phyloP scores from a whole-genome alignment of 352 stramenopile genomes.

The Pythium grandisporangium region DNA sequence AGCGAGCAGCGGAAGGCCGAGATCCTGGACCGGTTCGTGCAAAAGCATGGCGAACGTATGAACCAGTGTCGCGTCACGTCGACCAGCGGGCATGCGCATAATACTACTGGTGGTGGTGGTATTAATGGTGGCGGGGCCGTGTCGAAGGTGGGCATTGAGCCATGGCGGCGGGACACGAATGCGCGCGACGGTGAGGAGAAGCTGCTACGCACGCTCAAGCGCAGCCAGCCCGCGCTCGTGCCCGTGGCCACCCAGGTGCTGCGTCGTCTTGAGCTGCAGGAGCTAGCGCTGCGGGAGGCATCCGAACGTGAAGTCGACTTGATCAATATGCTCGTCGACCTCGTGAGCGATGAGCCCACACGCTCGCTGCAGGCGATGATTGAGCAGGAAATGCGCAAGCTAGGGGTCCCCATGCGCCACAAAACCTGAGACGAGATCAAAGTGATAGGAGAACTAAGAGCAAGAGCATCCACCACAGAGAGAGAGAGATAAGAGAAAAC shows the following conservation, averaged over 20 bases:
- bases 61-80: conserved; percentile 17
- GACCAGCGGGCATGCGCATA: too few relatives aligned
- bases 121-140: conserved; percentile 1
- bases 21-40: conserved; percentile 69
- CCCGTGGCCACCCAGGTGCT: conserved; percentile 62
- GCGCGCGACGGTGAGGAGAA: conserved; percentile 46
- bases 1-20: conserved; percentile 67
- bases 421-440: too few relatives aligned
- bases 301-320: conserved; percentile 73
- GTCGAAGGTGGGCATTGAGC: conserved; percentile 5
- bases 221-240: conserved; percentile 50
- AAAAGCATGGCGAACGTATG: conserved; percentile 74
- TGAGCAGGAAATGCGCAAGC: conserved; percentile 52
- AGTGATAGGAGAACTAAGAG: too few relatives aligned
- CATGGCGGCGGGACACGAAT: conserved; percentile 30
- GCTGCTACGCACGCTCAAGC: conserved; percentile 43
- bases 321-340: conserved; percentile 69
- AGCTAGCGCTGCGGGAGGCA: conserved; percentile 61
- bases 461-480: too few relatives aligned
- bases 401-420: conserved; percentile 13
- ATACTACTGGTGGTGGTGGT: neutral
- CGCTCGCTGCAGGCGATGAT: conserved; percentile 63
- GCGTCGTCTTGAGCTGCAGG: conserved; percentile 59
- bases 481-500: too few relatives aligned
- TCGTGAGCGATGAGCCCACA: conserved; percentile 63